Evolutionary conservation across 805 yeast genomes (phyloP).

Genomic region (Wickerhamomyces chambardii): DNA sequence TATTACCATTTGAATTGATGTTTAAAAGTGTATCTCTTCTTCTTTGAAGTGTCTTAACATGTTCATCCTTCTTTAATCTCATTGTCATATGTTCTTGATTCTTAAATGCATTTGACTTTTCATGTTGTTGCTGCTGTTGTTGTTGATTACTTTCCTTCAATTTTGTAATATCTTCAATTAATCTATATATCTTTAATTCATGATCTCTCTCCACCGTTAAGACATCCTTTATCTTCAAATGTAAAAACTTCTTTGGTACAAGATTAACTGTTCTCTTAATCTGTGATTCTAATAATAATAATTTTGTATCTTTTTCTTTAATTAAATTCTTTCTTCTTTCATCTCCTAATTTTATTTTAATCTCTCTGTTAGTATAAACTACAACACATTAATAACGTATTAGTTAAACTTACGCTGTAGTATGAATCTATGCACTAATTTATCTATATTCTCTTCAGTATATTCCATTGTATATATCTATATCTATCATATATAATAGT

Average conservation of each 20-base stretch:
- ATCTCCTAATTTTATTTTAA: conserved; percentile 4
- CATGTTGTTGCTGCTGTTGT: neutral
- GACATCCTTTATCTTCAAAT: conserved; percentile 13
- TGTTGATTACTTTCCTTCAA: conserved; percentile 1
- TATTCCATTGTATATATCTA: no score
- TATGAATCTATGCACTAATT: no score
- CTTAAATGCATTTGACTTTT: conserved; percentile 4
- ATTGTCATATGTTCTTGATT: conserved; percentile 4
- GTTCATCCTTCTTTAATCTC: conserved; percentile 8
- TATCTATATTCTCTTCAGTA: no score
- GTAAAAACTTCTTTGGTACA: conserved; percentile 17
- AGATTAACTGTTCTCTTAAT: conserved; percentile 9
- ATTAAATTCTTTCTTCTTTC: conserved; percentile 9
- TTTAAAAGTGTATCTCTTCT: conserved; percentile 6
- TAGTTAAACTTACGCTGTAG: no score
- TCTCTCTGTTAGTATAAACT: no score
- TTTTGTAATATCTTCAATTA: conserved; percentile 12
- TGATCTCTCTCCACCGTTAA: conserved; percentile 18
- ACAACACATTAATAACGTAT: no score
- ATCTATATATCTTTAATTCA: conserved; percentile 13
- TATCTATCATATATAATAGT: no score
- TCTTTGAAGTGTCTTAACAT: conserved; percentile 5
- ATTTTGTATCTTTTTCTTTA: conserved; percentile 8
- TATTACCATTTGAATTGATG: neutral
- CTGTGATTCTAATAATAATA: conserved; percentile 12